A percentile compares a stretch with the other conserved stretches of the same genome.
Conservation (phyloP, 2,329 filamentous ascomycete genomes). For the Xylaria sp. region DNA sequence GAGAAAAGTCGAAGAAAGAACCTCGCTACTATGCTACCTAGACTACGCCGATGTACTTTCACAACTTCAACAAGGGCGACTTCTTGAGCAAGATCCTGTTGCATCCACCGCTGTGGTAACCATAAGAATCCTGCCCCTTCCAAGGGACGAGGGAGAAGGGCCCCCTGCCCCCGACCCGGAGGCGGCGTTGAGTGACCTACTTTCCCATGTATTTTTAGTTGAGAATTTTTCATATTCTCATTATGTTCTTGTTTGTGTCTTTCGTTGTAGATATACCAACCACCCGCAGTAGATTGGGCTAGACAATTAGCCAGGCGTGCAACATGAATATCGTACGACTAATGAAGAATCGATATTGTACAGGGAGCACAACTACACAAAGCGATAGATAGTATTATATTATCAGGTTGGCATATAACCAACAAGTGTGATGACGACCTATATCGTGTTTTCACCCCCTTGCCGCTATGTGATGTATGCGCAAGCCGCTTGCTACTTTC, state of each 20-base stretch:
- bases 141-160: background rate
- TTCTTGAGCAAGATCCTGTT: conserved; percentile 27
- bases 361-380: background rate
- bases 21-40: conserved; percentile 10
- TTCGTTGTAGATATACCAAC: background rate
- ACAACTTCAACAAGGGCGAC: conserved; percentile 26
- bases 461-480: background rate
- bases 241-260: background rate
- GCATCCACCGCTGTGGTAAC: conserved; percentile 36
- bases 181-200: too few species aligned
- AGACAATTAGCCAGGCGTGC: background rate
- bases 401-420: too few species aligned
- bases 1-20: conserved; percentile 21
- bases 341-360: background rate
- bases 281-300: background rate
- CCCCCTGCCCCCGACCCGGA: too few species aligned
- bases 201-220: too few species aligned
- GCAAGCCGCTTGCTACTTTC: too few species aligned
- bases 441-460: background rate
- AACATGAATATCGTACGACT: conserved; percentile 22
- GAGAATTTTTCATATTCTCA: too few species aligned
- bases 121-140: conserved; percentile 31
- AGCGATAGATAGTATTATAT: background rate
- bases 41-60: conserved; percentile 6
- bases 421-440: too few species aligned